Percentiles rank a stretch among this genome's conserved stretches.
Evolutionary conservation across 1,139 yeast genomes (phyloP).

Genomic region (Hansenula sp.): DNA sequence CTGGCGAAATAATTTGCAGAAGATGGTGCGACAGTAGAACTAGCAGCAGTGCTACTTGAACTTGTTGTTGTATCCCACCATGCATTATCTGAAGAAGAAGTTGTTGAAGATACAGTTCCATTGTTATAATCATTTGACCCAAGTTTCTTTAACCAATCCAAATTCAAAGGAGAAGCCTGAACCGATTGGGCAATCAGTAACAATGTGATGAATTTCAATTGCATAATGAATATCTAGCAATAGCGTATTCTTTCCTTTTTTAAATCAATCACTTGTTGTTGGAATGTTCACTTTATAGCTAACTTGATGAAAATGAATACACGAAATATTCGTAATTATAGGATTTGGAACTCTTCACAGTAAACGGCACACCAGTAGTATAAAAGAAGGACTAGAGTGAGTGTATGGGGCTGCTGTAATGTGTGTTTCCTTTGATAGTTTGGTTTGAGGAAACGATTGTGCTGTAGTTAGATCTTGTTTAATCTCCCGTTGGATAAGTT

Average conservation of each 20-base stretch:
- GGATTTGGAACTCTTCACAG: background rate
- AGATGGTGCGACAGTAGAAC: no score
- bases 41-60: background rate
- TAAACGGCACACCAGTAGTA: background rate
- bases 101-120: background rate
- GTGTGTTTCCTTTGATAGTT: background rate
- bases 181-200: conserved; percentile 14
- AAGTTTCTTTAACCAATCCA: conserved; percentile 8
- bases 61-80: background rate
- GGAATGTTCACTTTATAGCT: no score
- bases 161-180: conserved; percentile 15
- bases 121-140: background rate
- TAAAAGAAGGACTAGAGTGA: conserved; percentile 8
- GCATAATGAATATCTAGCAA: background rate
- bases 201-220: conserved; percentile 12
- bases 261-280: no score
- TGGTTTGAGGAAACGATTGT: background rate
- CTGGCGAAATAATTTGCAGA: background rate
- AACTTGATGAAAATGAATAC: background rate
- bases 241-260: no score
- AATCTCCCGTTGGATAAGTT: no score
- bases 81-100: background rate
- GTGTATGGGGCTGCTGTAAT: background rate
- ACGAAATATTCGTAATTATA: background rate
- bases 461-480: no score